phyloP scores from a whole-genome alignment of 139 green algal genomes.

The Monoraphidium neglectum region DNA sequence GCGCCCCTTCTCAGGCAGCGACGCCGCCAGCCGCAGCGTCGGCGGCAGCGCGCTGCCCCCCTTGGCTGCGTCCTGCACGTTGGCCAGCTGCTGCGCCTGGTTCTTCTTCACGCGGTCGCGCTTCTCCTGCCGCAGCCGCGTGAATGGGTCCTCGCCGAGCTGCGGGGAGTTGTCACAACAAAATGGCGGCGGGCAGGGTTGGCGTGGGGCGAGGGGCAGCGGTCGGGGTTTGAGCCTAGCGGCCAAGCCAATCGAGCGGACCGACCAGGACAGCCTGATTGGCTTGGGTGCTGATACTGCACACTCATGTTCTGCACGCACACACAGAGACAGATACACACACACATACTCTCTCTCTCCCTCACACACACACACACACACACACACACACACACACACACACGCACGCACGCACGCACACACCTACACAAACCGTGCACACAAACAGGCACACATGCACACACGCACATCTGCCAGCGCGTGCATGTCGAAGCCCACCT shows the following conservation, averaged over 20 bases:
- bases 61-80: slow-evolving; percentile 74
- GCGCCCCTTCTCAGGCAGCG: slow-evolving; percentile 67
- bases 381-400: neutral
- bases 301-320: too few species aligned
- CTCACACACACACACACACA: too few species aligned
- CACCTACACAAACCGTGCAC: neutral
- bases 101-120: slow-evolving; percentile 78
- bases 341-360: too few species aligned
- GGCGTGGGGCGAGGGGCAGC: neutral
- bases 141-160: slow-evolving; percentile 90
- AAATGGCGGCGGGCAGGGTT: neutral
- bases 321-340: too few species aligned
- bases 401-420: neutral
- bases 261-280: too few species aligned
- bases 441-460: neutral
- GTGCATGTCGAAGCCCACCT: slow-evolving; percentile 38
- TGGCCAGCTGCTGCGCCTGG: slow-evolving; percentile 69
- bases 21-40: slow-evolving; percentile 74
- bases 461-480: neutral
- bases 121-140: slow-evolving; percentile 67
- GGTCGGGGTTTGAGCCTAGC: neutral
- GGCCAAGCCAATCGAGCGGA: too few species aligned
- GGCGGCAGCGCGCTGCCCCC: slow-evolving; percentile 58
- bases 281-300: too few species aligned
- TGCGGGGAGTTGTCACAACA: too few species aligned